Conservation (phyloP, 2,329 filamentous ascomycete species). For the Curvularia spicifera region DNA sequence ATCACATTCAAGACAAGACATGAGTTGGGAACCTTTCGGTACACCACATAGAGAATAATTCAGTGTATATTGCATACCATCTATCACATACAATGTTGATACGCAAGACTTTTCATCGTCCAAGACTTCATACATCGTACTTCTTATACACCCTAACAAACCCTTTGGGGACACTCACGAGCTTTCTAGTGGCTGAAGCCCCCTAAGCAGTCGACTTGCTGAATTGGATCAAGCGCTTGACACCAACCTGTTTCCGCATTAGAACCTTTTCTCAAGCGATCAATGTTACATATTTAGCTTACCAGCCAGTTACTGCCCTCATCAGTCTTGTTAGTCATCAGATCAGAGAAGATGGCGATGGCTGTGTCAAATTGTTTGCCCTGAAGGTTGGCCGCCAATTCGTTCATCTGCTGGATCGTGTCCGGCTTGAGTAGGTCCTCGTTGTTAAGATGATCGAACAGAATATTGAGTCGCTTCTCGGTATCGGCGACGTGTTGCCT, state of each 20-base stretch:
- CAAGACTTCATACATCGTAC: background rate
- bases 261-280: slow-evolving; percentile 7
- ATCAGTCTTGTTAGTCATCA: slow-evolving; percentile 57
- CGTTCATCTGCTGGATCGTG: slow-evolving; percentile 71
- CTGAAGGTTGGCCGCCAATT: slow-evolving; percentile 57
- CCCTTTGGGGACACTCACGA: background rate
- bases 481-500: slow-evolving; percentile 90
- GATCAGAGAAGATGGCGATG: slow-evolving; percentile 51
- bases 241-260: slow-evolving; percentile 38
- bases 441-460: slow-evolving; percentile 99
- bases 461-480: slow-evolving; percentile 85
- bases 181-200: background rate
- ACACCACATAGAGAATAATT: background rate
- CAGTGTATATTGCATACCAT: background rate
- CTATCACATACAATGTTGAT: slow-evolving; percentile 3
- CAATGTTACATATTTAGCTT: slow-evolving; percentile 33
- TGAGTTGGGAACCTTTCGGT: background rate
- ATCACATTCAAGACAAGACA: background rate
- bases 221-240: slow-evolving; percentile 49
- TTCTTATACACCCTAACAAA: slow-evolving; percentile 2
- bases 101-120: background rate
- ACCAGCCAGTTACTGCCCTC: slow-evolving; percentile 61
- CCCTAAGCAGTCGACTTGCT: slow-evolving; percentile 41
- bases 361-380: slow-evolving; percentile 55
- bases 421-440: slow-evolving; percentile 84